phyloP scores from a whole-genome alignment of 352 stramenopile species.

The Pythium oligandrum region DNA sequence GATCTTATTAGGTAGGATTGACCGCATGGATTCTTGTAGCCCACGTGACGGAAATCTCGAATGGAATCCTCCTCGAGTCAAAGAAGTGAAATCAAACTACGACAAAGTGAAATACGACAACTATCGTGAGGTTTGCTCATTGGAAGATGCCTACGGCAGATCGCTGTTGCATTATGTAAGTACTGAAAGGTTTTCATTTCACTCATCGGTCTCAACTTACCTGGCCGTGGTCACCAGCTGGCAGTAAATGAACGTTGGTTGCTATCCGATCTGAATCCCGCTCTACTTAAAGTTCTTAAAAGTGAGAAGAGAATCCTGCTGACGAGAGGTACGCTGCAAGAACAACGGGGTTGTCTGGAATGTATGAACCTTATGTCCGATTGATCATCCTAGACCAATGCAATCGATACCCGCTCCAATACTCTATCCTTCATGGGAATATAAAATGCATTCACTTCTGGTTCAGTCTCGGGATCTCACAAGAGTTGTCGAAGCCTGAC shows the following conservation, averaged over 20 bases:
- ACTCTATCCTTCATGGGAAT: constrained; percentile 20
- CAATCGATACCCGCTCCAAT: constrained; percentile 41
- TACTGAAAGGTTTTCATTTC: neutral
- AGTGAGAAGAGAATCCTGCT: constrained; percentile 18
- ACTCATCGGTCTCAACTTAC: neutral
- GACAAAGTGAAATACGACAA: constrained; percentile 21
- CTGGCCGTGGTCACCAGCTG: neutral
- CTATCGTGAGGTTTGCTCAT: constrained; percentile 26
- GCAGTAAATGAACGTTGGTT: neutral
- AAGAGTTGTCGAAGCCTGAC: too few relatives aligned
- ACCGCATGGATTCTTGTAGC: too few relatives aligned
- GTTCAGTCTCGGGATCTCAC: too few relatives aligned
- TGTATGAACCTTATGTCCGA: too few relatives aligned
- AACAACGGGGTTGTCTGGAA: too few relatives aligned
- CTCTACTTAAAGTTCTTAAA: constrained; percentile 23
- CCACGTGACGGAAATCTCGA: neutral
- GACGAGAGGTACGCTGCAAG: constrained; percentile 19
- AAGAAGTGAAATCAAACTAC: constrained; percentile 28
- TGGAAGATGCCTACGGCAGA: constrained; percentile 29
- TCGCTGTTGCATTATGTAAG: constrained; percentile 61
- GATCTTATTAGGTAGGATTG: too few relatives aligned
- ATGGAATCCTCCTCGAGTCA: constrained; percentile 41
- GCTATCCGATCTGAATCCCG: constrained; percentile 12
- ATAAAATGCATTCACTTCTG: too few relatives aligned
- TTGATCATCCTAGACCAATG: constrained; percentile 24